Evolutionary conservation across 2,329 filamentous ascomycete genomes (phyloP).

Genomic region (Pyricularia grisea): DNA sequence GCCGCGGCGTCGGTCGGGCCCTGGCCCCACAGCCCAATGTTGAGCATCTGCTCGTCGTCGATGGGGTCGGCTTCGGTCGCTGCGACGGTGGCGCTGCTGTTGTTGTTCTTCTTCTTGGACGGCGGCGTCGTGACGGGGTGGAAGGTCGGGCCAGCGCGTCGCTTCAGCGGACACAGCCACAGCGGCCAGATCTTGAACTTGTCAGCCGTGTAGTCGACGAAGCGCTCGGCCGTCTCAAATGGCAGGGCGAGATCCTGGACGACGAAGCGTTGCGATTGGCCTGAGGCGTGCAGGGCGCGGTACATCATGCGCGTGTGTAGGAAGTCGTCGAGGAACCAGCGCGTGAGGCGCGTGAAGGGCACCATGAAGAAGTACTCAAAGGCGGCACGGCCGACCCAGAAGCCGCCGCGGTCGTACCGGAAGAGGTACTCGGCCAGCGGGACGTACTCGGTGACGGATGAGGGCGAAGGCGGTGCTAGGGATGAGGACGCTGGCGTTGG

Average conservation of each 20-base stretch:
- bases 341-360: constrained; percentile 56
- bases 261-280: constrained; percentile 54
- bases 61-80: constrained; percentile 4
- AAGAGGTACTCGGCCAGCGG: constrained; percentile 67
- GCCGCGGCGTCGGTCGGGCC: constrained; percentile 45
- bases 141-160: constrained; percentile 39
- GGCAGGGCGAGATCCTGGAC: constrained; percentile 59
- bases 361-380: constrained; percentile 58
- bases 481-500: constrained; percentile 15
- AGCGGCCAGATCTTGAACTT: constrained; percentile 48
- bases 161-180: constrained; percentile 48
- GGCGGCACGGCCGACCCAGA: constrained; percentile 60
- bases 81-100: constrained; percentile 11
- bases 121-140: constrained; percentile 38
- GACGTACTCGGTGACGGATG: constrained; percentile 41
- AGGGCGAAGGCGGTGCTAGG: constrained; percentile 12
- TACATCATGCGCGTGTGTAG: constrained; percentile 67
- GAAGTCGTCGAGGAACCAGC: constrained; percentile 64
- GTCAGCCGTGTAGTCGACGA: constrained; percentile 44
- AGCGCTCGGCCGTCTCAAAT: constrained; percentile 39
- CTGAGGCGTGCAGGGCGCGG: constrained; percentile 59
- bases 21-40: constrained; percentile 72
- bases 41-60: constrained; percentile 37
- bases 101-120: constrained; percentile 5
- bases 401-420: constrained; percentile 65